Conservation (phyloP, 176 grass and related monocot species). For the Musa troglodytarum region DNA sequence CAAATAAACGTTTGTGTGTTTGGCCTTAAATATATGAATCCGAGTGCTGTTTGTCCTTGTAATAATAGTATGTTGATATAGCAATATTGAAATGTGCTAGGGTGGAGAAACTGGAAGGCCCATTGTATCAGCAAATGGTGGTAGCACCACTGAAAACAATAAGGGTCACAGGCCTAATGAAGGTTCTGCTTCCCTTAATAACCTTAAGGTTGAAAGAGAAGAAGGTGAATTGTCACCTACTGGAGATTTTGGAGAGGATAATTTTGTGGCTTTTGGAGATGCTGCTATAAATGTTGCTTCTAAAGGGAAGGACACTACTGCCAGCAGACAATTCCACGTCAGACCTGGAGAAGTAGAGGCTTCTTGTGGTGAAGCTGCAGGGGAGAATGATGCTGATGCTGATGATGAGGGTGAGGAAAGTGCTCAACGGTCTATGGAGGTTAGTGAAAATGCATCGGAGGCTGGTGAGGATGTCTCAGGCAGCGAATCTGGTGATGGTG, state of each 20-base stretch:
- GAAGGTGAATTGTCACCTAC: constrained; percentile 74
- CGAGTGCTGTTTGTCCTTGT: constrained; percentile 9
- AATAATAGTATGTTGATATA: constrained; percentile 6
- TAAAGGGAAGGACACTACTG: constrained; percentile 26
- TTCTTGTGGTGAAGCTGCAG: not conserved
- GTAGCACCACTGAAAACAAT: not conserved
- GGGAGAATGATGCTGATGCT: constrained; percentile 20
- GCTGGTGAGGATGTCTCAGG: constrained; percentile 23
- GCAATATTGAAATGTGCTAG: constrained; percentile 24
- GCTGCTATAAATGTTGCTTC: constrained; percentile 2
- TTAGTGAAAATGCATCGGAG: constrained; percentile 19
- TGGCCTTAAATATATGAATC: not conserved
- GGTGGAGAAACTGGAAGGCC: constrained; percentile 11
- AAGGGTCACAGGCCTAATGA: constrained; percentile 15
- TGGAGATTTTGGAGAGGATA: constrained; percentile 44
- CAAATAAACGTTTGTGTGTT: constrained; percentile 7
- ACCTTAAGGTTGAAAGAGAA: constrained; percentile 49
- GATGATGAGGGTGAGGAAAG: constrained; percentile 24
- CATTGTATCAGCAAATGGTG: constrained; percentile 20
- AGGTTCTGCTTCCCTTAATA: constrained; percentile 18
- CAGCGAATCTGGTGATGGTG: constrained; percentile 23
- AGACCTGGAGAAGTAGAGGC: constrained; percentile 7
- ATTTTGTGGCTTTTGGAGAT: constrained; percentile 34
- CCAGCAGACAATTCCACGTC: constrained; percentile 5
- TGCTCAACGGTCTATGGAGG: constrained; percentile 15